Conservation (phyloP, 2,329 filamentous ascomycete genomes). For the Colletotrichum theobromicola region DNA sequence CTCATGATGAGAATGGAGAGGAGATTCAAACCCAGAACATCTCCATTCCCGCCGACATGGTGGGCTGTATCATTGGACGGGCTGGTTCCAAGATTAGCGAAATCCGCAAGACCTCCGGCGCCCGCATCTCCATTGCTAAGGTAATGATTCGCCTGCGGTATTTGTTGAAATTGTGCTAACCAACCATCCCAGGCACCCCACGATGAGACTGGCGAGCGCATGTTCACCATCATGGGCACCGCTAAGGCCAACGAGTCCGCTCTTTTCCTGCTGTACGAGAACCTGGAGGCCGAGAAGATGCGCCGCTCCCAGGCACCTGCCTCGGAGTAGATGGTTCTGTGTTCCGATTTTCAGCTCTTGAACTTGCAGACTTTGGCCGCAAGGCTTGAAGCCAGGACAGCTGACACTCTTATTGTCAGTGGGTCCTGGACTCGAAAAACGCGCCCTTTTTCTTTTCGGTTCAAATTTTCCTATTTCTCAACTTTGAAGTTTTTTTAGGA, state of each 20-base stretch:
- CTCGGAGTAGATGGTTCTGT: constrained; percentile 47
- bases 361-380: constrained; percentile 19
- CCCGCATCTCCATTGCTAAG: constrained; percentile 97
- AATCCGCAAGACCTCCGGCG: constrained; percentile 95
- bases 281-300: constrained; percentile 99
- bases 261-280: constrained; percentile 96
- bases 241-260: constrained; percentile 94
- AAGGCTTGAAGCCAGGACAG: neutral
- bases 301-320: constrained; percentile 79
- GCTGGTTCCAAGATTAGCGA: constrained; percentile 97
- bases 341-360: constrained; percentile 1
- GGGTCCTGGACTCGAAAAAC: constrained; percentile 5
- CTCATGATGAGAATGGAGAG: constrained; percentile 94
- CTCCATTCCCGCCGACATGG: constrained; percentile 99
- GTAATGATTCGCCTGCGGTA: constrained; percentile 40
- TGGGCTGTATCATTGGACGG: constrained; percentile 97
- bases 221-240: constrained; percentile 99
- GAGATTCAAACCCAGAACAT: constrained; percentile 99
- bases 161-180: constrained; percentile 18
- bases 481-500: neutral
- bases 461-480: neutral
- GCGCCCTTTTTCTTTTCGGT: neutral
- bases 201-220: constrained; percentile 96
- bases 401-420: neutral
- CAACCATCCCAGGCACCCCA: constrained; percentile 70